Evolutionary conservation across 495 filamentous ascomycete genomes (phyloP), one percentile per base, ranked within the genome.

Genomic region (Amphirosellinia nigrospora): DNA sequence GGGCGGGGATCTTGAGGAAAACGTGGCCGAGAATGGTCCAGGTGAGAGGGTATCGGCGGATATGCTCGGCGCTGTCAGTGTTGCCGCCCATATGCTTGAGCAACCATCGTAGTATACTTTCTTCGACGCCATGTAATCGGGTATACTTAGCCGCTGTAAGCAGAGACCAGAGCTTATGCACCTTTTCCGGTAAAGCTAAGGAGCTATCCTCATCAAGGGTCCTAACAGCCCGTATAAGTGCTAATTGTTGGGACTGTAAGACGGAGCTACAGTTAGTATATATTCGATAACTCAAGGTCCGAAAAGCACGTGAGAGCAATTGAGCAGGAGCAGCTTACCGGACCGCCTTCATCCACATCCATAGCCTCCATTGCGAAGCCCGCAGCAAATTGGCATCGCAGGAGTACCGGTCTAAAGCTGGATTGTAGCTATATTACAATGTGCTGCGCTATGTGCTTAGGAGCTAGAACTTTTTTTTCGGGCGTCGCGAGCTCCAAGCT

Each of bases 61-160:
- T 55, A 41, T 78, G 78, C 67, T 85, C 83, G 69, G 82, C 79
- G 63, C 73, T 77, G 11, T 78, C 70, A 39, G 75, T 78, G 45
- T 73, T 68, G 28, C 82, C 80, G 39, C 77, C 79, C 83, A 84
- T 85, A 55, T 81, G 77, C 69, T 86, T 84, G 30, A 85, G 80
- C 34, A 86, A 77, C 80, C 81, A 84, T 75, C 83, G 80, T 68
- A 84, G 58, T 71, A 84, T 78, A 70, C 78, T 84, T 62, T 84
- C 81, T 73, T 86, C 82, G 41, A 81, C 81, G 9, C 79, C 82
- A 62, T 84, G 80, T 46, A 83, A 81, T 64, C 70, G 75, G n/a
- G 77, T 77, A 21, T 71, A 69, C 6, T 70, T 73, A 30, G 75
- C 72, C 15, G 75, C 70, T 11, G 77, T 71, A 7, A 84, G 73